Conservation (phyloP, 2,329 filamentous ascomycete genomes). For the Lachnellula cervina region DNA sequence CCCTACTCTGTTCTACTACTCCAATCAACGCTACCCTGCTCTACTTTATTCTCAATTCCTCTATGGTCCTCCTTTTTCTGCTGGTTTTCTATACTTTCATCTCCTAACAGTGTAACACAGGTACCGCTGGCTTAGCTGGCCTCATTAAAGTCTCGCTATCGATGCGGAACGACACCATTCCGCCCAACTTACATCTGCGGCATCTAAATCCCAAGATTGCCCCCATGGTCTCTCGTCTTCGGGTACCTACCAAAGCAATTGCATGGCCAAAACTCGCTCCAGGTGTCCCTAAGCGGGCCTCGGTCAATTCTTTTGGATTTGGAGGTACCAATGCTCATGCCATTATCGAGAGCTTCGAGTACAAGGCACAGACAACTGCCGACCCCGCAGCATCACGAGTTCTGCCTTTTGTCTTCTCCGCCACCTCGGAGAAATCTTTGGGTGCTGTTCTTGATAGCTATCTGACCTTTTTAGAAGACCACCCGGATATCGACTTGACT, state of each 20-base stretch:
- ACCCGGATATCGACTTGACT: not conserved
- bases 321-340: slow-evolving; percentile 31
- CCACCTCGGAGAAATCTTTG: slow-evolving; percentile 5
- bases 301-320: slow-evolving; percentile 16
- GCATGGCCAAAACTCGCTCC: not conserved
- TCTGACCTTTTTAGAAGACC: not conserved
- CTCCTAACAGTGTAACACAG: too few species aligned
- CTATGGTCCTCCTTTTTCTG: too few species aligned
- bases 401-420: slow-evolving; percentile 10
- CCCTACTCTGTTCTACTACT: too few species aligned
- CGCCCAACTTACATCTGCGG: slow-evolving; percentile 26
- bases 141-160: slow-evolving; percentile 41
- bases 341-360: slow-evolving; percentile 28
- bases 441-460: not conserved
- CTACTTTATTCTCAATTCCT: too few species aligned
- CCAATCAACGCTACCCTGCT: too few species aligned
- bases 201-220: slow-evolving; percentile 24
- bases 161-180: slow-evolving; percentile 21
- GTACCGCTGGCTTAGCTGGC: slow-evolving; percentile 28
- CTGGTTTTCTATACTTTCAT: too few species aligned
- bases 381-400: not conserved
- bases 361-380: not conserved
- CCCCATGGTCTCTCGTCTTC: slow-evolving; percentile 17
- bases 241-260: slow-evolving; percentile 4
- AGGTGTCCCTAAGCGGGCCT: too few species aligned